Evolutionary conservation across 495 filamentous ascomycete species (phyloP), one percentile per base, ranked within the genome.

Genomic region (Neurospora sp.): DNA sequence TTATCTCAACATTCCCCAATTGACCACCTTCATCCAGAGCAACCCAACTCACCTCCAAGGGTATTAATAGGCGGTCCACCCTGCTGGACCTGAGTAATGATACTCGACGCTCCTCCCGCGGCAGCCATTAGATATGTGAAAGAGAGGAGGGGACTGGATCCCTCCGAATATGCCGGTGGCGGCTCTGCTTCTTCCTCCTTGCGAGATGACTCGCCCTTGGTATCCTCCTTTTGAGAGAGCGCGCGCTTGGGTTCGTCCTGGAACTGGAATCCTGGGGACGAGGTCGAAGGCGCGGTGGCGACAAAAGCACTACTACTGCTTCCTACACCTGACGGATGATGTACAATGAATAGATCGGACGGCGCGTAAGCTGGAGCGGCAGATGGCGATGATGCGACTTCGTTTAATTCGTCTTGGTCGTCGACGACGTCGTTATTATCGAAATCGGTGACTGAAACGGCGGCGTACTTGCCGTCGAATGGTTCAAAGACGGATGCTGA

Each of bases 81-180:
- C 81, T 98, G 96, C 78, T 96, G 93, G 71, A 99, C 96, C 85
- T 99, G 96, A 82, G 96, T 99, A 82, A 99, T 94, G 79, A 99
- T 97, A 89, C 95, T 98, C 83, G 95, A 90, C 75, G 94, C 93
- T 82, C 94, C 96, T 86, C 94, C 94, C 82, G 94, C 94, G 79
- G 94, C 91, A 82, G 94, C 94, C 96, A 98, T 98, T 76, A 96
- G 90, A 89, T 97, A 99, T 77, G 92, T 91, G 79, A 99, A 99
- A 65, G 92, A 94, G 68, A 91, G 89, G 81, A 99, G 89, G 69
- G 96, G 96, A 82, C 93, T 97, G 72, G 87, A 90, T 74, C 94
- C 93, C 88, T 98, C 96, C 72, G 92, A 93, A 80, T 99, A 99
- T 45, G 96, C 96, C 68, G 96, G 96, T 74, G 96, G 96, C 27